Percentiles rank a stretch among this genome's conserved stretches.
Evolutionary conservation across 768 basidiomycete genomes (phyloP).

Genomic region (Basidioascus undulatus): DNA sequence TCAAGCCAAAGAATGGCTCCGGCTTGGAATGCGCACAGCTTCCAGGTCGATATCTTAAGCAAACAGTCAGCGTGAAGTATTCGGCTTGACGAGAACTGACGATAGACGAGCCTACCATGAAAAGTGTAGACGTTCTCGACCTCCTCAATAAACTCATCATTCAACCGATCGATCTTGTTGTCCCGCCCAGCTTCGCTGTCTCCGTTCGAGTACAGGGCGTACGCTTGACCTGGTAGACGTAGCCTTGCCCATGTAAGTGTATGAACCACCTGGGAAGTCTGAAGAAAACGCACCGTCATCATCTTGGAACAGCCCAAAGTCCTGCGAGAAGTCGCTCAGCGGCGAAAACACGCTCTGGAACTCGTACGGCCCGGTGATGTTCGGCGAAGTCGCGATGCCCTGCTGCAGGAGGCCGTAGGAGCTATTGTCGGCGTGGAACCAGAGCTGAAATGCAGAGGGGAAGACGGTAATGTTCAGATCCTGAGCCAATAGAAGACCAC

Average conservation of each 20-base stretch:
- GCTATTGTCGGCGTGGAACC: neutral
- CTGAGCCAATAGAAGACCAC: no score
- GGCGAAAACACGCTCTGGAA: neutral
- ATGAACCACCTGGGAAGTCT: neutral
- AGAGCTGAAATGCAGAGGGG: neutral
- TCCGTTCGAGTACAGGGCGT: neutral
- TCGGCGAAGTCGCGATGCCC: conserved; percentile 1
- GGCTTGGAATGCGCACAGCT: no score
- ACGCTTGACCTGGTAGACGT: neutral
- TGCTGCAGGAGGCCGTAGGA: neutral
- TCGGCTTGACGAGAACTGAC: no score
- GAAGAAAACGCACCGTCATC: neutral
- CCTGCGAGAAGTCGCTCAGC: neutral
- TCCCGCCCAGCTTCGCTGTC: no score
- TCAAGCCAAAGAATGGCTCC: no score
- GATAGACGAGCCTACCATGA: neutral
- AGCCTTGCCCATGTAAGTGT: neutral
- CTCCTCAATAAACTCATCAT: neutral
- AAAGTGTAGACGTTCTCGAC: neutral
- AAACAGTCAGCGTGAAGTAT: no score
- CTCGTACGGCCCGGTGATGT: conserved; percentile 1
- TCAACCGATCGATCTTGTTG: neutral
- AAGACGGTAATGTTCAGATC: neutral
- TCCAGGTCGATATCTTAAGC: no score
- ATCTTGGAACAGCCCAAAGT: conserved; percentile 1